These are phyloP conservation scores for Conticribra weissflogii DNA, from an alignment of 108 stramenopile genomes.

Conservation along the genomic window DNA sequence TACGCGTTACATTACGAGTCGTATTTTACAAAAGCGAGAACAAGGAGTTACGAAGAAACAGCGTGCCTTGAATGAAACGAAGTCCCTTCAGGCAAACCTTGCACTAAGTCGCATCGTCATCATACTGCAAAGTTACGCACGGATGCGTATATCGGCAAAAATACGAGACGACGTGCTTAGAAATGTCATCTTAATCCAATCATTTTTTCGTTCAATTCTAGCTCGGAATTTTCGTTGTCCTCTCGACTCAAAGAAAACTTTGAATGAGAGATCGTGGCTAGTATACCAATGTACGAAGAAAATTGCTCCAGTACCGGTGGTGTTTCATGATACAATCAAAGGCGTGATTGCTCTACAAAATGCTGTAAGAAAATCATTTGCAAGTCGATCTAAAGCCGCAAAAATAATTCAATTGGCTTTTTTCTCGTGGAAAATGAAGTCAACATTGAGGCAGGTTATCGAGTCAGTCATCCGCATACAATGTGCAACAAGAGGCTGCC, in stretches of 20 bases:
- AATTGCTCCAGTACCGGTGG: no score
- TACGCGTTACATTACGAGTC: background rate
- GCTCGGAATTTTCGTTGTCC: background rate
- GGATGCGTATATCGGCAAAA: background rate
- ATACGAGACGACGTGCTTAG: background rate
- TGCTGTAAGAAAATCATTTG: background rate
- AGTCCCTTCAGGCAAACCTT: background rate
- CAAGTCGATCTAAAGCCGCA: background rate
- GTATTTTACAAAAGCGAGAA: background rate
- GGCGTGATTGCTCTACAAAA: background rate
- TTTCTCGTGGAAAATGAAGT: constrained; percentile 21
- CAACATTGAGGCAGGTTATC: constrained; percentile 6
- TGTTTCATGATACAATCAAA: no score
- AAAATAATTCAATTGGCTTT: constrained; percentile 25
- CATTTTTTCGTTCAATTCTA: background rate
- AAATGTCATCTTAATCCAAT: background rate
- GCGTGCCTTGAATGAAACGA: background rate
- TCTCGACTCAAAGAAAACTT: no score
- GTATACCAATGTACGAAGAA: no score
- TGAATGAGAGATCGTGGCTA: no score
- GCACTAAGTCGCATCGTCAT: background rate
- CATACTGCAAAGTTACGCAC: background rate
- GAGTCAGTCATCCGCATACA: constrained; percentile 11
- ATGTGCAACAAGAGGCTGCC: constrained; percentile 1
- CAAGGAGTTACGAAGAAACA: constrained; percentile 11